A percentile compares a stretch with the other conserved stretches of the same genome.
Evolutionary conservation across 148 eudicot species (phyloP).

Genomic region (Chenopodium album): DNA sequence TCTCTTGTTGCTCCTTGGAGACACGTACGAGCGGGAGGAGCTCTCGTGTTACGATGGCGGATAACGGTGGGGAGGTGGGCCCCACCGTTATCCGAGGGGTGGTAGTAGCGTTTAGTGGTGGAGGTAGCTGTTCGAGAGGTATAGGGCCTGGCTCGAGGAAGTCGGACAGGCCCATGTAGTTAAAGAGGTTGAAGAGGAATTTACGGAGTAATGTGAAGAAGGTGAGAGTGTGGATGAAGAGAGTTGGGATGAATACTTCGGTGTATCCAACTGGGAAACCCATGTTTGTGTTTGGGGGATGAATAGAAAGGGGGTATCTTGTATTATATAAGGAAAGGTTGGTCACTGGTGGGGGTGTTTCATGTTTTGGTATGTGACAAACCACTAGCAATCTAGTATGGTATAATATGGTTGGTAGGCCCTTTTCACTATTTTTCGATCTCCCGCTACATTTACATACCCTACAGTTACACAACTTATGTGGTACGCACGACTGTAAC

Average conservation of each 20-base stretch:
- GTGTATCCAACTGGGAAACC: conserved; percentile 39
- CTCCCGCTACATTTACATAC: too few relatives aligned
- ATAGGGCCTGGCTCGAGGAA: conserved; percentile 20
- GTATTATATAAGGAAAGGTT: conserved; percentile 3
- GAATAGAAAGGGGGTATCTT: neutral
- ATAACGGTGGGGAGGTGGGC: neutral
- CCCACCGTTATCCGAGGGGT: neutral
- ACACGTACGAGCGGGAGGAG: conserved; percentile 24
- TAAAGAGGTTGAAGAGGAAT: conserved; percentile 22
- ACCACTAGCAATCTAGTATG: neutral
- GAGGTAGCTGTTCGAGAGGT: neutral
- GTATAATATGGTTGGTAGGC: neutral
- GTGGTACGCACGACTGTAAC: too few relatives aligned
- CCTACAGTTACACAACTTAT: too few relatives aligned
- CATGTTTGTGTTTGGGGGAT: conserved; percentile 11
- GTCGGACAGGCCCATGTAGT: conserved; percentile 20
- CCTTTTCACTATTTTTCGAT: neutral
- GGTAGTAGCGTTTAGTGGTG: neutral
- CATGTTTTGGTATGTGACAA: neutral
- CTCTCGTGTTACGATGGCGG: conserved; percentile 29
- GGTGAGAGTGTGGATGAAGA: conserved; percentile 35
- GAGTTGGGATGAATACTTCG: conserved; percentile 35
- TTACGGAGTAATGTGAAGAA: conserved; percentile 16
- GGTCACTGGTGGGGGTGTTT: too few relatives aligned
- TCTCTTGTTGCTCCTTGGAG: conserved; percentile 17